Conservation (phyloP, 2,329 filamentous ascomycete species). For the Grosmannia serpens region DNA sequence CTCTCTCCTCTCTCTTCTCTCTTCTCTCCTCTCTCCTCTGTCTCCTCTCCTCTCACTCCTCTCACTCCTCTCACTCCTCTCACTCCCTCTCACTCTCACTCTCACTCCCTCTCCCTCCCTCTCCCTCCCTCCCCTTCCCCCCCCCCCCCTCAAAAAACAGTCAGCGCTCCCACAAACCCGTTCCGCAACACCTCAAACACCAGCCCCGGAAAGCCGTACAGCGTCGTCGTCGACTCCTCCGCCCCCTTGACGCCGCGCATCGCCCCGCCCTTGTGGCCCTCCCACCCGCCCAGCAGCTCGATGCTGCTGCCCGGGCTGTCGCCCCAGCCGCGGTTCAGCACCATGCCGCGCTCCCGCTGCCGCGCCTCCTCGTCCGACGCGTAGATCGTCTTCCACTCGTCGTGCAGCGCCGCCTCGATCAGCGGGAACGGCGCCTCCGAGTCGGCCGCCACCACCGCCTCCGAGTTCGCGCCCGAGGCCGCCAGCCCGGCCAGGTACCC, state of each 20-base stretch:
- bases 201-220: constrained; percentile 88
- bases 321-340: constrained; percentile 81
- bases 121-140: neutral
- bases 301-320: constrained; percentile 85
- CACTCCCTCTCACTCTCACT: too few species aligned
- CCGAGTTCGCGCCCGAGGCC: neutral
- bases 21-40: too few species aligned
- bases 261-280: constrained; percentile 43
- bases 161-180: constrained; percentile 77
- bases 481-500: constrained; percentile 34
- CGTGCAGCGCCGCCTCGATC: constrained; percentile 56
- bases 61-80: too few species aligned
- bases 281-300: constrained; percentile 76
- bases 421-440: constrained; percentile 72
- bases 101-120: too few species aligned
- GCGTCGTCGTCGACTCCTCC: constrained; percentile 58
- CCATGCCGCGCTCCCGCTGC: constrained; percentile 60
- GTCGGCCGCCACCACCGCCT: constrained; percentile 32
- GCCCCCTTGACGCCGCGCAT: constrained; percentile 40
- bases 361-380: constrained; percentile 39
- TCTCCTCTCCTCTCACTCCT: too few species aligned
- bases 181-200: constrained; percentile 96
- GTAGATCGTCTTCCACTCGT: constrained; percentile 59
- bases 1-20: too few species aligned
- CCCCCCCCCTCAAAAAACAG: constrained; percentile 54